A percentile compares a stretch with the other conserved stretches of the same genome.
Evolutionary conservation across 2,329 filamentous ascomycete species (phyloP).

Genomic region (Alternaria longipes): DNA sequence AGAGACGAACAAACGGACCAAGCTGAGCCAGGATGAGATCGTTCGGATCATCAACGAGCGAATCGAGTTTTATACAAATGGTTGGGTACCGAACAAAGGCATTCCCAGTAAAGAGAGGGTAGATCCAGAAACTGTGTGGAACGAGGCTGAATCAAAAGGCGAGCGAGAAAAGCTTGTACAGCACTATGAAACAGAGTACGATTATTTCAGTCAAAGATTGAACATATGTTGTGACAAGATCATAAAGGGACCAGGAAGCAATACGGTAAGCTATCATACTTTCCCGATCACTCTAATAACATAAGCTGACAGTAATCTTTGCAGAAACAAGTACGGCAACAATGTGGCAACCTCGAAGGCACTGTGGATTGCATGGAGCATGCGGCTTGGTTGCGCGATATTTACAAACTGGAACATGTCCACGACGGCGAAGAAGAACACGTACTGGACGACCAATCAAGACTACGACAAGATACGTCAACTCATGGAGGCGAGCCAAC

Average conservation of each 20-base stretch:
- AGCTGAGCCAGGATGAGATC: conserved; percentile 24
- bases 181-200: conserved; percentile 22
- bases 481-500: neutral
- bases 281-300: neutral
- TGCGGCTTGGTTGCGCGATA: conserved; percentile 54
- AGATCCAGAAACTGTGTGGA: conserved; percentile 30
- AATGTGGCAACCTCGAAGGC: conserved; percentile 68
- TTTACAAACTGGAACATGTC: conserved; percentile 28
- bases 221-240: conserved; percentile 34
- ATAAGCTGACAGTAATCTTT: neutral
- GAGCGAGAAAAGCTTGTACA: conserved; percentile 21
- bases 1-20: conserved; percentile 11
- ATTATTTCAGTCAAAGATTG: conserved; percentile 28
- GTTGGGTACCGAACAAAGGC: conserved; percentile 34
- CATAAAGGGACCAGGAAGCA: conserved; percentile 58
- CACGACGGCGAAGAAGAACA: conserved; percentile 11
- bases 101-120: conserved; percentile 14
- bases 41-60: conserved; percentile 39
- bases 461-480: neutral
- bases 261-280: conserved; percentile 36
- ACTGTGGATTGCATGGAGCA: conserved; percentile 70
- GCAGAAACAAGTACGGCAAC: conserved; percentile 60
- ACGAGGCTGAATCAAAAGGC: conserved; percentile 28
- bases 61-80: conserved; percentile 28
- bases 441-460: neutral